These are phyloP conservation scores for Pythium apleroticum DNA, from an alignment of 352 stramenopile genomes.

Conservation along the genomic window DNA sequence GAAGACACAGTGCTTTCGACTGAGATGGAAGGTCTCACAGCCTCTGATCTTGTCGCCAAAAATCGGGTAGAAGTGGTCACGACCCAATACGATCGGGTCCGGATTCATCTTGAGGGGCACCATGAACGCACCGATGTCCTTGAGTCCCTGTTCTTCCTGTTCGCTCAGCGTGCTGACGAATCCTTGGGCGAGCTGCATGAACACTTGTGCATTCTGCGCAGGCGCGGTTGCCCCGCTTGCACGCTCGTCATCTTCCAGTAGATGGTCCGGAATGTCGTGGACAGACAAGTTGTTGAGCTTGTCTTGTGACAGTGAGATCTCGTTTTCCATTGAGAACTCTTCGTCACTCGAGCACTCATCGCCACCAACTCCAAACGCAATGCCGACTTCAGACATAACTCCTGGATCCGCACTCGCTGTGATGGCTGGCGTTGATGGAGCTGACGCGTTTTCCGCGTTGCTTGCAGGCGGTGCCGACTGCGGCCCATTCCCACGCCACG, in stretches of 20 bases:
- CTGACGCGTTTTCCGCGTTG: background rate
- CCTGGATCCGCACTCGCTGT: constrained; percentile 4
- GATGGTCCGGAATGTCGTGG: constrained; percentile 42
- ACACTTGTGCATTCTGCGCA: constrained; percentile 7
- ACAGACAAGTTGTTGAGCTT: constrained; percentile 69
- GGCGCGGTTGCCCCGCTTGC: constrained; percentile 18
- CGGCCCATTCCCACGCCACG: constrained; percentile 4
- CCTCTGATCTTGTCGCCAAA: constrained; percentile 71
- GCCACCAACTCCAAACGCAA: constrained; percentile 27
- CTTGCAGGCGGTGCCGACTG: background rate
- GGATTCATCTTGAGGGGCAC: constrained; percentile 34
- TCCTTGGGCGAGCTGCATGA: constrained; percentile 41
- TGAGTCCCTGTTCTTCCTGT: constrained; percentile 44
- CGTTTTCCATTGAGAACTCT: constrained; percentile 55
- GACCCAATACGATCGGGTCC: constrained; percentile 36
- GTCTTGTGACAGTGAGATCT: constrained; percentile 67
- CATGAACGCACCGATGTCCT: constrained; percentile 46
- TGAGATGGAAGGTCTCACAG: constrained; percentile 52
- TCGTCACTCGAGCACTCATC: constrained; percentile 55
- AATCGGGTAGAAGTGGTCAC: constrained; percentile 62
- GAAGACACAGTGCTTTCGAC: constrained; percentile 63
- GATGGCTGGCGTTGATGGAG: constrained; percentile 18
- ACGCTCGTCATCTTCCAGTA: constrained; percentile 22
- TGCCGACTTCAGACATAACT: constrained; percentile 15
- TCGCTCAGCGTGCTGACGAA: constrained; percentile 45